Conservation (phyloP, 2,329 filamentous ascomycete species). For the Colletotrichum theobromicola region DNA sequence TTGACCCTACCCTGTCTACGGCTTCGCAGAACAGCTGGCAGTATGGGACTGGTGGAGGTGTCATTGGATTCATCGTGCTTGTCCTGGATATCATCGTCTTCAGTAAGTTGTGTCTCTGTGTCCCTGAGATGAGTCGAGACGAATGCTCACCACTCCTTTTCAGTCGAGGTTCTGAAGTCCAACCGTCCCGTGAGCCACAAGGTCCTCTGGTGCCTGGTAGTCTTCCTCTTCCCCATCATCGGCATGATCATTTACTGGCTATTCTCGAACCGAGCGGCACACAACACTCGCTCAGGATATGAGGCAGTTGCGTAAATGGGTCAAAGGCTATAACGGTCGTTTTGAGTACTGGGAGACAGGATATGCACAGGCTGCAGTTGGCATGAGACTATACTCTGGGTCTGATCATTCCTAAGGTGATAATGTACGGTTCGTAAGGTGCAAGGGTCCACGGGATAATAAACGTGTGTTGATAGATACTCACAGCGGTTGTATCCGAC, state of each 20-base stretch:
- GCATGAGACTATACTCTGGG: too few relatives aligned
- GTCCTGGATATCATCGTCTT: conserved; percentile 68
- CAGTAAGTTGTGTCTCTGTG: conserved; percentile 46
- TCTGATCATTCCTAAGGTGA: too few relatives aligned
- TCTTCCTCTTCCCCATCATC: conserved; percentile 69
- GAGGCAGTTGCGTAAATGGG: conserved; percentile 48
- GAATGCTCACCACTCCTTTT: neutral
- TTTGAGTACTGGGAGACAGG: neutral
- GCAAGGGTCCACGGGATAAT: too few relatives aligned
- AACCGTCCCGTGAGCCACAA: conserved; percentile 63
- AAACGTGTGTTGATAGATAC: too few relatives aligned
- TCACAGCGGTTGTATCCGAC: too few relatives aligned
- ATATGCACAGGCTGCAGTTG: neutral
- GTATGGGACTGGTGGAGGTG: conserved; percentile 65
- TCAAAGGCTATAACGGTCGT: neutral
- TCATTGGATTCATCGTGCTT: conserved; percentile 65
- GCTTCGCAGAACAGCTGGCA: conserved; percentile 53
- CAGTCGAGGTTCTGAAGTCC: conserved; percentile 70
- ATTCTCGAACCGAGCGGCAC: conserved; percentile 65
- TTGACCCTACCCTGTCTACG: conserved; percentile 50
- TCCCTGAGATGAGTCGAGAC: neutral
- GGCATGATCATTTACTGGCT: conserved; percentile 68
- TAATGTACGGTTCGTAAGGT: too few relatives aligned
- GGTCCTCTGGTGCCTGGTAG: conserved; percentile 65
- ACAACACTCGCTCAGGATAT: conserved; percentile 59